phyloP scores from a whole-genome alignment of 2,329 filamentous ascomycete species.

The Herpomyces periplanetae region DNA sequence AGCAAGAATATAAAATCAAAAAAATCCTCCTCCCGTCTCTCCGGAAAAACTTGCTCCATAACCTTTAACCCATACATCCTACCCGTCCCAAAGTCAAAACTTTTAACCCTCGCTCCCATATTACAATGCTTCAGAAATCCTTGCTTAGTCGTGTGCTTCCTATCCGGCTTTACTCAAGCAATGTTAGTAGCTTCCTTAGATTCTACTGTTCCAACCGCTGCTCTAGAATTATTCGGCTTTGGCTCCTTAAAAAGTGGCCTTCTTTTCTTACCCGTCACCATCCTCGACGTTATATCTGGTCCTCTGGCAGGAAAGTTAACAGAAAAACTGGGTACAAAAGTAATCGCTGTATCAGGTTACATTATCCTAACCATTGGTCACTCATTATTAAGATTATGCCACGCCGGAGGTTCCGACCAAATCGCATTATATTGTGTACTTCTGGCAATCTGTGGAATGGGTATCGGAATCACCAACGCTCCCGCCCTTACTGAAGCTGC shows the following conservation, averaged over 20 bases:
- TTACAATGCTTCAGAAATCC: too few species aligned
- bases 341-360: slow-evolving; percentile 9
- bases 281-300: slow-evolving; percentile 10
- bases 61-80: too few species aligned
- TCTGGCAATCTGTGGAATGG: slow-evolving; percentile 12
- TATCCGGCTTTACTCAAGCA: too few species aligned
- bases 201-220: slow-evolving; percentile 11
- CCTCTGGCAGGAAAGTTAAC: slow-evolving; percentile 12
- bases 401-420: slow-evolving; percentile 8
- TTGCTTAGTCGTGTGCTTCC: too few species aligned
- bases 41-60: too few species aligned
- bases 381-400: slow-evolving; percentile 10
- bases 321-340: slow-evolving; percentile 10
- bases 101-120: too few species aligned
- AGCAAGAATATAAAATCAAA: too few species aligned
- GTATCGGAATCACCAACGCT: slow-evolving; percentile 14
- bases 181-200: slow-evolving; percentile 11
- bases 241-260: slow-evolving; percentile 10
- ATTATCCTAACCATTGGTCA: slow-evolving; percentile 4
- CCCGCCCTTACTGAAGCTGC: slow-evolving; percentile 17
- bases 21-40: too few species aligned
- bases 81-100: too few species aligned
- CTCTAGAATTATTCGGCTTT: slow-evolving; percentile 10
- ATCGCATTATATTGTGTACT: slow-evolving; percentile 11
- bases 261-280: slow-evolving; percentile 11